A percentile compares a stretch with the other conserved stretches of the same genome.
Evolutionary conservation across 2,329 filamentous ascomycete genomes (phyloP).

Genomic region (Elsinoe australis): DNA sequence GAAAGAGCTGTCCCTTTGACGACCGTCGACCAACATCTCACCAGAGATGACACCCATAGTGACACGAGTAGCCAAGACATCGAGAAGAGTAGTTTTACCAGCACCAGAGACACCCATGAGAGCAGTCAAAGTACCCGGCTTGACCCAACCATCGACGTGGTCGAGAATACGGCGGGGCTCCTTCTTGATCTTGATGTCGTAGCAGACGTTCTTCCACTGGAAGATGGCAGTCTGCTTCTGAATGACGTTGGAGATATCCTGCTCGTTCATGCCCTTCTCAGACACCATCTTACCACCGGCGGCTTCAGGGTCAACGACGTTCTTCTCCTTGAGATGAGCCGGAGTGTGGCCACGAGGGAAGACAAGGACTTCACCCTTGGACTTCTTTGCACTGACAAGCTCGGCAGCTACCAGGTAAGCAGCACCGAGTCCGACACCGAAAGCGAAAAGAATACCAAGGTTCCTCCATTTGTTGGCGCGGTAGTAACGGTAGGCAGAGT

Average conservation of each 20-base stretch:
- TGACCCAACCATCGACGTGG: slow-evolving; percentile 86
- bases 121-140: slow-evolving; percentile 81
- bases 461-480: slow-evolving; percentile 42
- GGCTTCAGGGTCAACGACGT: slow-evolving; percentile 36
- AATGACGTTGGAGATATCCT: slow-evolving; percentile 40
- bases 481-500: slow-evolving; percentile 29
- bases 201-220: slow-evolving; percentile 80
- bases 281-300: slow-evolving; percentile 28
- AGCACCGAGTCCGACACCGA: slow-evolving; percentile 38
- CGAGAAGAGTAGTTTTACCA: slow-evolving; percentile 87
- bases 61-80: slow-evolving; percentile 75
- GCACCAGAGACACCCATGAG: slow-evolving; percentile 88
- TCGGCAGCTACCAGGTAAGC: slow-evolving; percentile 41
- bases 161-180: slow-evolving; percentile 70
- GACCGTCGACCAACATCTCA: slow-evolving; percentile 76
- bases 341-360: slow-evolving; percentile 42
- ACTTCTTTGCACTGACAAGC: slow-evolving; percentile 42
- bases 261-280: slow-evolving; percentile 32
- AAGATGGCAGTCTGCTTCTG: slow-evolving; percentile 67
- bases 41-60: slow-evolving; percentile 85
- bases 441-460: slow-evolving; percentile 40
- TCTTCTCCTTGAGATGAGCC: slow-evolving; percentile 46
- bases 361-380: slow-evolving; percentile 45
- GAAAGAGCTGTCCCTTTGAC: slow-evolving; percentile 68
- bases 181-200: slow-evolving; percentile 69